Conservation (phyloP, 2,329 filamentous ascomycete species). For the Daldinia sp. region DNA sequence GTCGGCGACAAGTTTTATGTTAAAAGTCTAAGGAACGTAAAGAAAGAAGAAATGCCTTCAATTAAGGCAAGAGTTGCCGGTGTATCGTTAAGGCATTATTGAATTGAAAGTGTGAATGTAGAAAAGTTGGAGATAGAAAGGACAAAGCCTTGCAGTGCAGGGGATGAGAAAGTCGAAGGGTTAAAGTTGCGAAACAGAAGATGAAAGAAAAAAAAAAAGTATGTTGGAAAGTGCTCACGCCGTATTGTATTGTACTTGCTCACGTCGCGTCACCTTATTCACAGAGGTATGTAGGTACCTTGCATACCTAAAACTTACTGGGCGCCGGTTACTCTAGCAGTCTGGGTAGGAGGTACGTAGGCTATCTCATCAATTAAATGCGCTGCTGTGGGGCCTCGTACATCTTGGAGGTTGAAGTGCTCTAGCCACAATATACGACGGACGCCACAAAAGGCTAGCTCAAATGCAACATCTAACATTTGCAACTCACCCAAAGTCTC, state of each 20-base stretch:
- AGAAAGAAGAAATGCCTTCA: constrained; percentile 14
- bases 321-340: constrained; percentile 11
- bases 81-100: constrained; percentile 21
- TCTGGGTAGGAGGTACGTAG: constrained; percentile 12
- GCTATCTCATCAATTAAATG: constrained; percentile 5
- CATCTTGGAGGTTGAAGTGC: not conserved
- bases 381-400: not conserved
- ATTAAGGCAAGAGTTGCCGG: constrained; percentile 20
- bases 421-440: not conserved
- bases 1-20: constrained; percentile 10
- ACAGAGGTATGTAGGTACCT: constrained; percentile 21
- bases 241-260: constrained; percentile 1
- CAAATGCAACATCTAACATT: not conserved
- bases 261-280: constrained; percentile 26
- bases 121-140: not conserved
- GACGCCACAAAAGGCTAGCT: constrained; percentile 3
- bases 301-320: constrained; percentile 12
- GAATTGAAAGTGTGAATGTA: not conserved
- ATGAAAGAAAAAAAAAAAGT: constrained; percentile 14
- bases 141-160: constrained; percentile 11
- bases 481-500: not conserved
- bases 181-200: constrained; percentile 9
- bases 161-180: not conserved
- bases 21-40: constrained; percentile 10
- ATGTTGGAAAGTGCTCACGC: constrained; percentile 29